These are phyloP conservation scores for Coniochaeta sp. DNA, from an alignment of 2,329 filamentous ascomycete genomes.

Conservation along the genomic window DNA sequence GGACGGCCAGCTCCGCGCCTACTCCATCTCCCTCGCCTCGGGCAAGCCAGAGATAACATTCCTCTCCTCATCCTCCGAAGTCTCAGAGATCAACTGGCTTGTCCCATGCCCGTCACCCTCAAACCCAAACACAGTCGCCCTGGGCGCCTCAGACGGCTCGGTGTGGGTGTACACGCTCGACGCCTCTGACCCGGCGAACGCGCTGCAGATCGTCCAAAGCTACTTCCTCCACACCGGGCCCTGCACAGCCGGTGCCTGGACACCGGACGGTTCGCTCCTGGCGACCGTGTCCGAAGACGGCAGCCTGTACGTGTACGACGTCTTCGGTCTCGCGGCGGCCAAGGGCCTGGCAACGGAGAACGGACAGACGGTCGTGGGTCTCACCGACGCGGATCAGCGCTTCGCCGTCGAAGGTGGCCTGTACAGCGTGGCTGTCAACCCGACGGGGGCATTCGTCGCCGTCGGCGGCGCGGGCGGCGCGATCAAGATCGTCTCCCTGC, in stretches of 20 bases:
- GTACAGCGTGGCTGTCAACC: conserved; percentile 79
- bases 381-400: conserved; percentile 77
- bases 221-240: conserved; percentile 85
- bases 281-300: conserved; percentile 85
- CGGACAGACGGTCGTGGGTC: conserved; percentile 60
- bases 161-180: conserved; percentile 96
- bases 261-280: conserved; percentile 75
- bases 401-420: conserved; percentile 89
- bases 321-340: conserved; percentile 70
- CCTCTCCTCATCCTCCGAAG: conserved; percentile 75
- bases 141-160: conserved; percentile 84
- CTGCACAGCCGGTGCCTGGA: conserved; percentile 89
- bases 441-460: conserved; percentile 70
- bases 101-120: conserved; percentile 61
- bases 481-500: conserved; percentile 78
- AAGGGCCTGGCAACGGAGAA: conserved; percentile 41
- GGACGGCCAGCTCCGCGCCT: conserved; percentile 74
- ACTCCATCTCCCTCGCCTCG: conserved; percentile 41
- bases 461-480: conserved; percentile 83
- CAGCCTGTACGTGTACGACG: conserved; percentile 87
- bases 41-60: conserved; percentile 43
- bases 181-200: conserved; percentile 44
- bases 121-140: conserved; percentile 73
- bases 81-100: conserved; percentile 93
- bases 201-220: conserved; percentile 77